Conservation (phyloP, 345 rosid species). For the Euphorbia lathyris region DNA sequence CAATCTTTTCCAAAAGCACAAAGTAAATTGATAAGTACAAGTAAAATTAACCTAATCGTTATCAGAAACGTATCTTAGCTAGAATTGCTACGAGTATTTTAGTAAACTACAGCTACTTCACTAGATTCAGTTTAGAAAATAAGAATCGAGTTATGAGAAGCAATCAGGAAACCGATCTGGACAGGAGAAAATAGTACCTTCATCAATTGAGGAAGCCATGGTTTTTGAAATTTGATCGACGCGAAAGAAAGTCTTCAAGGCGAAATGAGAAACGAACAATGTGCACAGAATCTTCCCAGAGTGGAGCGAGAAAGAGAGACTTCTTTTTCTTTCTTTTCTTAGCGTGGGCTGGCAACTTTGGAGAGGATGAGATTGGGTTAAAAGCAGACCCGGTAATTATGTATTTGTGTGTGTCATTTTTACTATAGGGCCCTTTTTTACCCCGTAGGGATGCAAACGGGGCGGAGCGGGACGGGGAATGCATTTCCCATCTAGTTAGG, state of each 20-base stretch:
- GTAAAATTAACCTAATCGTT: too few species aligned
- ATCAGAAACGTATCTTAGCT: background rate
- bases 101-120: background rate
- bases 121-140: background rate
- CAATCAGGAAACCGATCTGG: background rate
- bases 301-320: too few species aligned
- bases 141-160: background rate
- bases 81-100: background rate
- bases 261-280: background rate
- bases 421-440: too few species aligned
- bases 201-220: conserved; percentile 33
- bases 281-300: conserved; percentile 4
- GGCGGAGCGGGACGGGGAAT: too few species aligned
- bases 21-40: background rate
- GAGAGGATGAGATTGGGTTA: too few species aligned
- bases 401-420: too few species aligned
- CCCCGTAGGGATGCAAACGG: too few species aligned
- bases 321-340: too few species aligned
- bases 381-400: too few species aligned
- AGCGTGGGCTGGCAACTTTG: too few species aligned
- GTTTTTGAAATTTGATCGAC: background rate
- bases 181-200: conserved; percentile 24
- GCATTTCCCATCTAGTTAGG: too few species aligned
- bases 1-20: too few species aligned
- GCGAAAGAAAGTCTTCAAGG: background rate